Conservation (phyloP, 495 filamentous ascomycete species). For the Hypoxylon intermedium region DNA sequence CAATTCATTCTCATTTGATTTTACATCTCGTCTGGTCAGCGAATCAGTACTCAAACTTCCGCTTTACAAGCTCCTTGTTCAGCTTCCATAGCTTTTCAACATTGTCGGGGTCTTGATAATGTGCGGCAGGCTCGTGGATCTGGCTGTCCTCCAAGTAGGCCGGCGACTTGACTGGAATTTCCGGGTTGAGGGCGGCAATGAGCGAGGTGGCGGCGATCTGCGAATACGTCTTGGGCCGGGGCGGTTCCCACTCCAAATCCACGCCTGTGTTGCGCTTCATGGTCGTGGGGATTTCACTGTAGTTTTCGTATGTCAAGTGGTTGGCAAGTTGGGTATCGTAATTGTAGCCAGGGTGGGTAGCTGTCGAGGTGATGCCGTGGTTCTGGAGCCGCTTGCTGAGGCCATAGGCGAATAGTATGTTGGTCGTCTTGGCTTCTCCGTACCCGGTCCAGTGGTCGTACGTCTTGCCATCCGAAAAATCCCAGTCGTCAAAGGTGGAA, state of each 20-base stretch:
- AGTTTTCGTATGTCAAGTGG: constrained; percentile 22
- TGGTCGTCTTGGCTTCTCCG: constrained; percentile 58
- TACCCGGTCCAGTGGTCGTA: constrained; percentile 55
- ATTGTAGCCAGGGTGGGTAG: constrained; percentile 49
- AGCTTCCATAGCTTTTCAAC: constrained; percentile 57
- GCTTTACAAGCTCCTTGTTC: constrained; percentile 57
- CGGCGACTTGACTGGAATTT: constrained; percentile 27
- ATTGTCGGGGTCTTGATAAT: constrained; percentile 43
- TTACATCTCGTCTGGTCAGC: neutral
- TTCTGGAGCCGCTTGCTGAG: constrained; percentile 45
- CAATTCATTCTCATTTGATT: neutral
- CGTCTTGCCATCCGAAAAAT: constrained; percentile 43
- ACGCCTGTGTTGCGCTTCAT: constrained; percentile 20
- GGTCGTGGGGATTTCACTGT: constrained; percentile 2
- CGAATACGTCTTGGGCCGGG: constrained; percentile 7
- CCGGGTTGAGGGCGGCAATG: constrained; percentile 28
- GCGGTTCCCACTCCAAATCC: constrained; percentile 17
- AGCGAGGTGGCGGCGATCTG: constrained; percentile 33
- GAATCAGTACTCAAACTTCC: constrained; percentile 47
- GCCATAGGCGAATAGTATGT: constrained; percentile 53
- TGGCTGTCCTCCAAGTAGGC: constrained; percentile 26
- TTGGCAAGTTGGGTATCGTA: constrained; percentile 6
- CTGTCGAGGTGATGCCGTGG: constrained; percentile 41
- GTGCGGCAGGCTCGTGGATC: constrained; percentile 23
- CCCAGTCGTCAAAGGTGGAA: constrained; percentile 48